Evolutionary conservation across 2,329 filamentous ascomycete genomes (phyloP).

Genomic region (Dactylella cylindrospora): DNA sequence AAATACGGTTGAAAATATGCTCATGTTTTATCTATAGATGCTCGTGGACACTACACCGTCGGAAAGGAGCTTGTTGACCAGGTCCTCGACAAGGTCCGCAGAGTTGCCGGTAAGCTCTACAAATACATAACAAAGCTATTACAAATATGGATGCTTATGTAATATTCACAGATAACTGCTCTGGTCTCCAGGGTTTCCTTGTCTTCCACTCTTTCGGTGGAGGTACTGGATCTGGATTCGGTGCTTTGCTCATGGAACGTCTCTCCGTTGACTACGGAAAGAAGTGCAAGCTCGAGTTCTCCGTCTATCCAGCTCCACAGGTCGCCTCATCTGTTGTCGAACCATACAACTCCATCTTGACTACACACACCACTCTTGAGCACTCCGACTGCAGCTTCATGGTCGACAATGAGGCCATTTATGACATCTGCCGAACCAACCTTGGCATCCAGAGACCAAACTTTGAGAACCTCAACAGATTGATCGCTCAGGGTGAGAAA

Average conservation of each 20-base stretch:
- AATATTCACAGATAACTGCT: conserved; percentile 73
- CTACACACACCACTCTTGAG: conserved; percentile 97
- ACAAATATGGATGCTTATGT: conserved; percentile 4
- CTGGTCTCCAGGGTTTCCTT: conserved; percentile 96
- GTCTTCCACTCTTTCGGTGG: conserved; percentile 99
- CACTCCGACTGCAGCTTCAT: conserved; percentile 99
- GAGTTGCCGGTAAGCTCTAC: conserved; percentile 64
- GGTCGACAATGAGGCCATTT: conserved; percentile 99
- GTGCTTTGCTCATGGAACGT: conserved; percentile 97
- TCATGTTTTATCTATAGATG: conserved; percentile 56
- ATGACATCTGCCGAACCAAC: conserved; percentile 98
- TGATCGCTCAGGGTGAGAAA: conserved; percentile 84
- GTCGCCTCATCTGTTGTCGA: conserved; percentile 97
- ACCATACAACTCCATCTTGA: conserved; percentile 99
- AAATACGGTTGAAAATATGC: neutral
- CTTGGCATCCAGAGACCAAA: conserved; percentile 95
- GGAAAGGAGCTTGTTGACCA: conserved; percentile 99
- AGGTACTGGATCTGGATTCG: conserved; percentile 97
- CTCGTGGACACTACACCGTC: conserved; percentile 98
- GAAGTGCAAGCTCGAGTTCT: conserved; percentile 99
- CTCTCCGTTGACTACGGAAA: conserved; percentile 99
- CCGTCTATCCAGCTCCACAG: conserved; percentile 96
- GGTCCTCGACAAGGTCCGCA: conserved; percentile 95
- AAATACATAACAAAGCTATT: neutral
- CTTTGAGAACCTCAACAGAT: conserved; percentile 97